Base-by-base conservation (phyloP, 2,329 filamentous ascomycete genomes). In the Diplodia seriata region DNA sequence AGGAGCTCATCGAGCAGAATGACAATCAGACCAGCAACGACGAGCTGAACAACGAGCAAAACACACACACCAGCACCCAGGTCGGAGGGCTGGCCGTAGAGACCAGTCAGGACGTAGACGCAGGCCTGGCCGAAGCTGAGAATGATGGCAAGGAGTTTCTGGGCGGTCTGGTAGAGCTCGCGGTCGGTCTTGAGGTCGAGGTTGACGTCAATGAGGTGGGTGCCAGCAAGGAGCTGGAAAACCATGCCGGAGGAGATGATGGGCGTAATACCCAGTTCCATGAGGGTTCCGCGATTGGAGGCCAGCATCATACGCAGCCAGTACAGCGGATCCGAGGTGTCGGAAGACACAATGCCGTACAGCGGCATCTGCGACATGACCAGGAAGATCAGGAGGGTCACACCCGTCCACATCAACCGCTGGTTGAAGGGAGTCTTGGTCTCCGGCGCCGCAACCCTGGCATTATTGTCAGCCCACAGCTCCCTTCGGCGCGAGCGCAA, bases 181-280 rank as follows among this genome's bases (percentile, higher is more conserved):
- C 95, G 95, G 84, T 99, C 95, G 82, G 94, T 95, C 88, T 99
- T 99, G 83, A 98, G 90, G 87, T 99, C 95, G 77, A 99, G 92
- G 89, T 99, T 98, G 86, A 99, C 94, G 81, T 99, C 95, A 83
- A 99, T 98, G 85, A 98, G 91, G 88, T 99, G 95, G 81, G 95
- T 99, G 79, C 95, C 95, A 78, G 95, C 95, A 73, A 99, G 92
- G 78, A 99, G 94, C 90, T 99, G 95, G 89, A 99, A 99, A 78
- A 99, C 93, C 95, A 99, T 99, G 83, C 95, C 95, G 47, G 95
- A 98, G 70, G 95, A 97, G 84, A 99, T 98, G 83, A 99, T 99
- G 76, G 96, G 96, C 29, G 95, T 97, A 76, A 98, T 85, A 85
- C 94, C 93, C 85, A 97, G 80, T 80, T 97, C 94, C 94, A 97